Evolutionary conservation across 2,329 filamentous ascomycete species (phyloP).

Genomic region (Chaetomiaceae sp.): DNA sequence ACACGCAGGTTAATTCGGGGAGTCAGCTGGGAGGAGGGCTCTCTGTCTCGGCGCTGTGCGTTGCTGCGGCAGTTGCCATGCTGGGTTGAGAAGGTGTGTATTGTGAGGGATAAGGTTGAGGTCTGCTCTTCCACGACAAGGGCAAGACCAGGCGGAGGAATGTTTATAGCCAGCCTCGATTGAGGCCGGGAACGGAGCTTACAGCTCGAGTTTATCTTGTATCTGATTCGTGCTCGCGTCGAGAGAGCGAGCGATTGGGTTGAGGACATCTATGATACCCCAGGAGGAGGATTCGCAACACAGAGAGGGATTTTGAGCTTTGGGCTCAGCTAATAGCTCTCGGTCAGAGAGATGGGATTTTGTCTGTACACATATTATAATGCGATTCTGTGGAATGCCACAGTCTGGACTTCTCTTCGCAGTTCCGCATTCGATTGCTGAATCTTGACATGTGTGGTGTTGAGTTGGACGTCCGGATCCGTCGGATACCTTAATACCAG

Average conservation of each 20-base stretch:
- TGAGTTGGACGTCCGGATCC: neutral
- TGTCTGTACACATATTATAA: slow-evolving; percentile 16
- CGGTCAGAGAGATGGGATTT: neutral
- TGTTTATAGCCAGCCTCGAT: too few species aligned
- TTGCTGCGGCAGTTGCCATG: slow-evolving; percentile 27
- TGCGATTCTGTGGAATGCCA: slow-evolving; percentile 12
- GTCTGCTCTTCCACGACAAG: neutral
- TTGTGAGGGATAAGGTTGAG: neutral
- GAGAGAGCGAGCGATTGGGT: neutral
- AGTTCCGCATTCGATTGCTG: neutral
- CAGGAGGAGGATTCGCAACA: slow-evolving; percentile 1
- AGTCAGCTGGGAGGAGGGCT: slow-evolving; percentile 24
- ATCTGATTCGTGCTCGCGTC: slow-evolving; percentile 4
- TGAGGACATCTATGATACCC: slow-evolving; percentile 15
- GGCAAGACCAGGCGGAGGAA: too few species aligned
- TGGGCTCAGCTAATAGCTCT: neutral
- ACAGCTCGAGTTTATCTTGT: neutral
- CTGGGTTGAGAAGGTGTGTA: slow-evolving; percentile 15
- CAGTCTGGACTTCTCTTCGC: slow-evolving; percentile 4
- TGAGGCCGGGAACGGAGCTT: neutral
- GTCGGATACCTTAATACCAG: slow-evolving; percentile 1
- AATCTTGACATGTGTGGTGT: neutral
- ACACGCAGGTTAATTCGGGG: slow-evolving; percentile 27
- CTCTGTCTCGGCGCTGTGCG: slow-evolving; percentile 22
- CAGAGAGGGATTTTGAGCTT: neutral